A percentile compares a stretch with the other conserved stretches of the same genome.
Evolutionary conservation across 371 early-diverging fungal species (phyloP).

Genomic region (Mucor piriformis): DNA sequence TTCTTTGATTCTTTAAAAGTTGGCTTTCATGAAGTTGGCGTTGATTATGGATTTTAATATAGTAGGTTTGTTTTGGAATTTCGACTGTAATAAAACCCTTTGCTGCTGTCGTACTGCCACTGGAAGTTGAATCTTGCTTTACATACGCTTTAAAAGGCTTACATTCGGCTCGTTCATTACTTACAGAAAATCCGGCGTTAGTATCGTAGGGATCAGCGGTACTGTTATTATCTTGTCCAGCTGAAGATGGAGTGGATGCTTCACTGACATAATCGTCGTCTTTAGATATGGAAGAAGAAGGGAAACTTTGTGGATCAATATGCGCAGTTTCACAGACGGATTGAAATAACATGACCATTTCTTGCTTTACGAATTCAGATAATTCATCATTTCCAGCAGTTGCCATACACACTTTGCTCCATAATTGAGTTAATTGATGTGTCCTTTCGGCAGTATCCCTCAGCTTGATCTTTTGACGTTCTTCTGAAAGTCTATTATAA

Average conservation of each 20-base stretch:
- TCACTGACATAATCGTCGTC: background rate
- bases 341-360: constrained; percentile 26
- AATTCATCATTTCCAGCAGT: constrained; percentile 49
- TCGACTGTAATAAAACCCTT: constrained; percentile 40
- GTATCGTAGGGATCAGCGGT: constrained; percentile 1
- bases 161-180: background rate
- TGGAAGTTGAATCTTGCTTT: background rate
- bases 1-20: constrained; percentile 22
- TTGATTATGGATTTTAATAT: constrained; percentile 42
- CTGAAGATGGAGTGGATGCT: background rate
- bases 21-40: constrained; percentile 33
- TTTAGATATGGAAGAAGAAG: constrained; percentile 6
- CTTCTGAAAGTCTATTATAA: constrained; percentile 65
- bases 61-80: constrained; percentile 37
- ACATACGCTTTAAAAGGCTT: background rate
- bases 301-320: constrained; percentile 23
- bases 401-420: constrained; percentile 41
- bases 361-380: constrained; percentile 37
- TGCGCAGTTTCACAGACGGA: constrained; percentile 51
- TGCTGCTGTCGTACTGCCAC: constrained; percentile 18
- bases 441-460: constrained; percentile 56
- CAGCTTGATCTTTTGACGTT: constrained; percentile 57
- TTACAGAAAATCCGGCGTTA: background rate
- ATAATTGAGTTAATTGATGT: constrained; percentile 32
- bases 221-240: background rate